These are phyloP conservation scores for Gautieria morchelliformis DNA, from an alignment of 768 basidiomycete genomes.

Conservation along the genomic window DNA sequence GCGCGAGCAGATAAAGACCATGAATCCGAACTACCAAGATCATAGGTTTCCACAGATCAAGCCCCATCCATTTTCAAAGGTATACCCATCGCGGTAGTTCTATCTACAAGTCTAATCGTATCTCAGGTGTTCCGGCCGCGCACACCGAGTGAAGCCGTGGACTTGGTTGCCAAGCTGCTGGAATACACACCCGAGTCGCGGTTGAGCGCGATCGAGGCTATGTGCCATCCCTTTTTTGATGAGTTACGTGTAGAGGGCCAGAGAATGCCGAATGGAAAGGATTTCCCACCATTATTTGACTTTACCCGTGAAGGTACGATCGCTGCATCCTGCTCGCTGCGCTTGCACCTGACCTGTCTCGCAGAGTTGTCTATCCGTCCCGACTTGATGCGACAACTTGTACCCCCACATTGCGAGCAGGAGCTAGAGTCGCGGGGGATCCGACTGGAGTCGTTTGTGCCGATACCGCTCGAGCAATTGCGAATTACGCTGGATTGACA, in stretches of 20 bases:
- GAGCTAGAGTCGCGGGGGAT: conserved; percentile 83
- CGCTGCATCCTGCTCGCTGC: background rate
- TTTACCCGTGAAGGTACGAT: conserved; percentile 89
- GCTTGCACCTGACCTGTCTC: background rate
- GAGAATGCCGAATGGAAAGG: conserved; percentile 94
- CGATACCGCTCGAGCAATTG: conserved; percentile 95
- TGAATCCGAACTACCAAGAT: conserved; percentile 99
- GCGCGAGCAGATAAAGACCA: conserved; percentile 99
- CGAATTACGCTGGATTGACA: conserved; percentile 86
- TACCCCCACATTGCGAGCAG: conserved; percentile 82
- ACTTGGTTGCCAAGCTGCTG: conserved; percentile 86
- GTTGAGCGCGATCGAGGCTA: conserved; percentile 80
- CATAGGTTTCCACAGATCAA: conserved; percentile 99
- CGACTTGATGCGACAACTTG: conserved; percentile 84
- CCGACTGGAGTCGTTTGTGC: conserved; percentile 84
- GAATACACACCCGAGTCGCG: conserved; percentile 98
- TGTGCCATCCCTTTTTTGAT: conserved; percentile 96
- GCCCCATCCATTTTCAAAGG: conserved; percentile 98
- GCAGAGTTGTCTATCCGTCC: conserved; percentile 94
- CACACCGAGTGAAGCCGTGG: conserved; percentile 92
- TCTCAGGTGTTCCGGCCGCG: conserved; percentile 92
- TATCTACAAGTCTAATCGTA: background rate
- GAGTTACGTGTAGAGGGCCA: conserved; percentile 86
- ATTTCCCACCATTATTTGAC: conserved; percentile 90
- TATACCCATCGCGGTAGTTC: conserved; percentile 17